phyloP scores from a whole-genome alignment of 2,329 filamentous ascomycete species.

The Cryphonectria radicalis region DNA sequence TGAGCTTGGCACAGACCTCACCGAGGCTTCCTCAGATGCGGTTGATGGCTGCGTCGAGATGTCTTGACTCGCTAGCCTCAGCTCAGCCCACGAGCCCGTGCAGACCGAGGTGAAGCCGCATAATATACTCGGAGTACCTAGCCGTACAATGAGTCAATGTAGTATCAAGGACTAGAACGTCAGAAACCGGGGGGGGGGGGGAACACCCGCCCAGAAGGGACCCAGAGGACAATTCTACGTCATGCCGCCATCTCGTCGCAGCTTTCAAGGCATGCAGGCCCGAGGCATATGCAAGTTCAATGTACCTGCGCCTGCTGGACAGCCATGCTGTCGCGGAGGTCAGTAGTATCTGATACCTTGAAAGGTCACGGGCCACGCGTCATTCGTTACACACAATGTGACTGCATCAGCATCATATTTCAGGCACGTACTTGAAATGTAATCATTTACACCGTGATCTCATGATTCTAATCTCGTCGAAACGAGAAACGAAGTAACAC shows the following conservation, averaged over 20 bases:
- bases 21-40: neutral
- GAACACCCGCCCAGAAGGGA: neutral
- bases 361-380: neutral
- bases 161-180: neutral
- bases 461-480: neutral
- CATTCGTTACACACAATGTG: neutral
- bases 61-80: conserved; percentile 7
- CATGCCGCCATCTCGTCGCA: neutral
- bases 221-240: neutral
- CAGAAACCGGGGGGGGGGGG: neutral
- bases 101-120: neutral
- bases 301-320: conserved; percentile 10
- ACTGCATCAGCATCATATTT: neutral
- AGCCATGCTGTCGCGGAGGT: neutral
- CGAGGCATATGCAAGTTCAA: neutral
- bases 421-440: neutral
- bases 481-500: neutral
- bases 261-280: neutral
- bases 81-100: neutral
- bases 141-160: neutral
- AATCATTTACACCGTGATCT: neutral
- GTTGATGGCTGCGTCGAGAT: conserved; percentile 14
- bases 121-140: neutral
- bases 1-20: conserved; percentile 10
- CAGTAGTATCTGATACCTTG: neutral